phyloP scores from a whole-genome alignment of 352 stramenopile genomes.

The Hyaloperonospora brassicae region DNA sequence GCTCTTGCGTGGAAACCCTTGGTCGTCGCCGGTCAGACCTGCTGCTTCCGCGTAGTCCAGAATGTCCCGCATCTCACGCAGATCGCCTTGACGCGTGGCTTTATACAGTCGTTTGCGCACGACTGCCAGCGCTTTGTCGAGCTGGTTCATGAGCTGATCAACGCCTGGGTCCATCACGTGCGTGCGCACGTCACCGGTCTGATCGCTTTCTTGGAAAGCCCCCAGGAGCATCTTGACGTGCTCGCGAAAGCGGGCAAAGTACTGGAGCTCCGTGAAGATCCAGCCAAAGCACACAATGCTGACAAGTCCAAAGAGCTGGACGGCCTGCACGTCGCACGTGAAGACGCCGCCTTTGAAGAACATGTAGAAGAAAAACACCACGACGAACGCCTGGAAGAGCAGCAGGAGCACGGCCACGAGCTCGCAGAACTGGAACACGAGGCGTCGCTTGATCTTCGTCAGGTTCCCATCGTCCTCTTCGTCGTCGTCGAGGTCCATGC shows the following conservation, averaged over 20 bases:
- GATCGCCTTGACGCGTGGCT: constrained; percentile 52
- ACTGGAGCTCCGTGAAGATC: constrained; percentile 56
- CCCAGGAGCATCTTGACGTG: constrained; percentile 81
- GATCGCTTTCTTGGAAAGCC: constrained; percentile 73
- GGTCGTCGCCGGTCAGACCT: constrained; percentile 25
- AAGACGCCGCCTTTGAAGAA: constrained; percentile 75
- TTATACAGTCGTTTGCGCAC: constrained; percentile 72
- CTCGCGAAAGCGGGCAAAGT: constrained; percentile 72
- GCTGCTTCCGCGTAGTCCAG: constrained; percentile 44
- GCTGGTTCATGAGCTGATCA: constrained; percentile 51
- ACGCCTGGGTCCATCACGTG: constrained; percentile 48
- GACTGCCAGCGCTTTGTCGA: constrained; percentile 39
- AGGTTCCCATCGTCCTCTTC: constrained; percentile 38
- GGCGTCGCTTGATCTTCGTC: constrained; percentile 65
- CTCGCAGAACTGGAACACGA: constrained; percentile 69
- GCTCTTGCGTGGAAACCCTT: constrained; percentile 51
- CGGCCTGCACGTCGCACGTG: constrained; percentile 33
- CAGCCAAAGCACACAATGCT: constrained; percentile 48
- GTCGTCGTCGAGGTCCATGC: constrained; percentile 23
- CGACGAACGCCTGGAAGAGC: constrained; percentile 42
- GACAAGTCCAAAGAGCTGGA: constrained; percentile 49
- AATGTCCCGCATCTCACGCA: constrained; percentile 53
- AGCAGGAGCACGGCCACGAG: constrained; percentile 47
- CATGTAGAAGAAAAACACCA: constrained; percentile 76
- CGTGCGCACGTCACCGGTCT: constrained; percentile 61